Base-by-base conservation (phyloP, 805 yeast species). In the Trichomonascus vanleenenianus region DNA sequence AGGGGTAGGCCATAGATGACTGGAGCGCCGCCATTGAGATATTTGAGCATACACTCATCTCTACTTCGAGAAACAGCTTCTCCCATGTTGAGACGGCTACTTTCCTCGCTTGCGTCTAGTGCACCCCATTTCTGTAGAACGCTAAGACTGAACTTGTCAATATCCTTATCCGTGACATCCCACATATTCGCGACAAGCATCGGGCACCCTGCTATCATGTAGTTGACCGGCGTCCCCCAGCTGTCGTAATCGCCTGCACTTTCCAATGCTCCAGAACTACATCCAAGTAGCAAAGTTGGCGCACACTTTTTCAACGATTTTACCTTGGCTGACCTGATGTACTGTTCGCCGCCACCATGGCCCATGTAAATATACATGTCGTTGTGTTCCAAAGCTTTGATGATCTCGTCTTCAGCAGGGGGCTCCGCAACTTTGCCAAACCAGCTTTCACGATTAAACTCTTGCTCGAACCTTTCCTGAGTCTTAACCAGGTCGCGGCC, bases 81-180 rank as follows among this genome's bases (percentile, higher is more conserved):
- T 20, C 81, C 66, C 4, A 85, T 64, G 30, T 67, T 64, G 45
- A 22, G 8, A 3, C 50, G 34, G 12, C 50, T 54, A 2, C 43
- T 50, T 1, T 53, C 52, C 20, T 56, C 63, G 4, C 35, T 3
- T 4, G 15, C 7, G 18, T 53, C 61, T 7, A 73, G 58, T 11
- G 85, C 59, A 0, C 93, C 93, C 81, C 93, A 82, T 49, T 71
- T 68, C 2, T 72, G 71, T 52, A 93, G 73, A 33, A 85, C 60
- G 2, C 75, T 67, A 8, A 72, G 49, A 19, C 86, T 82, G 54
- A 89, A 87, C 54, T 72, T 73, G 62, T 93, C 97, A 42, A 87
- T 85, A 61, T 93, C 99, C 53, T 85, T 88, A 63, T 93, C 97
- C 0, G 97, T 93, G 3, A 93, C 97, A 62, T 88, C 96, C 98